Base-by-base conservation (phyloP, 2,329 filamentous ascomycete species). In the Beauveria bassiana region DNA sequence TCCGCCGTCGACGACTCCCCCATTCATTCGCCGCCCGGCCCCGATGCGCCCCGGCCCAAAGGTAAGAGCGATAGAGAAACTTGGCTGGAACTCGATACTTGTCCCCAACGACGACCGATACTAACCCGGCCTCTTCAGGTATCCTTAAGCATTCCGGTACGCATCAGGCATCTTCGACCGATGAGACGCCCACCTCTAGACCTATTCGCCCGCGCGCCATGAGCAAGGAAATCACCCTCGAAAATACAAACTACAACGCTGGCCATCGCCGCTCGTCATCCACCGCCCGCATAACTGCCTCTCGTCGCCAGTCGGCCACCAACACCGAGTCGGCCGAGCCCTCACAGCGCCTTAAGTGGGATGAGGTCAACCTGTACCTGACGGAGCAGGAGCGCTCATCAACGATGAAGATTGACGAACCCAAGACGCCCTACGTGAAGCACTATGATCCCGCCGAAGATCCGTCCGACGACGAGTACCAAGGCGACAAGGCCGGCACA, bases 401-500 rank as follows among this genome's bases (percentile, higher is more conserved):
- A 64, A 97, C 93, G 63, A 99, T 99, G 95, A 99, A 98, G 81
- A 99, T 99, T 66, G 90, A 92, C 67, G 95, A 99, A 78, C 95
- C 95, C 64, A 99, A 99, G 82, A 99, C 95, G 8, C 95, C 95
- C 5, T 99, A 93, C 73, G 95, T 91, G 42, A 89, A 88, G 71
- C 91, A 92, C 70, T 97, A 97, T 75, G 90, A 98, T 71, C 92
- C 93, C 5, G 74, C 86, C 47, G 91, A 97, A 70, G 93, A 98
- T 65, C 91, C 91, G 57, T 89, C 88, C 40, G 91, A 95, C 65
- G 88, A 96, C 70, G 82, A 89, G 61, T 86, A 89, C 31, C 68
- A 66, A 77, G 62, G 61, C 52, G 63, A 43, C 24, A 28, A 71
- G 69, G 59, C 50, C 64, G 38, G 73, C 64, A 18, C 34, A 3